phyloP scores from a whole-genome alignment of 495 filamentous ascomycete genomes.

The Podospora pseudocomata region DNA sequence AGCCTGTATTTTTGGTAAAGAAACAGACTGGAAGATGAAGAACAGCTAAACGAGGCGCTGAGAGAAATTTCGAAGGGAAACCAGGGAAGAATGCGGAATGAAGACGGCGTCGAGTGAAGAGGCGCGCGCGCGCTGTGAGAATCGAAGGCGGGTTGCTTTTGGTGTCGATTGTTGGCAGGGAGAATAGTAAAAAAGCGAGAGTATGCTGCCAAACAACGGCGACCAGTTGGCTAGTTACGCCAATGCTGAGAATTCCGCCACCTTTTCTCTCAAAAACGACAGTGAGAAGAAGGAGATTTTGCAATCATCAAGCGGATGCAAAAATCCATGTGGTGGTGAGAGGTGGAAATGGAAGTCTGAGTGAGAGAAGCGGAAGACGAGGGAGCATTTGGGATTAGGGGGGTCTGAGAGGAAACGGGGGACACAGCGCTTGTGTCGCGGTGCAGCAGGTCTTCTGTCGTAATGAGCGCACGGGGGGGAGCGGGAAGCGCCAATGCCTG shows the following conservation, averaged over 20 bases:
- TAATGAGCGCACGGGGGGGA: conserved; percentile 20
- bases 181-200: conserved; percentile 24
- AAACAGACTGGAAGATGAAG: background rate
- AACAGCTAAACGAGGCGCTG: conserved; percentile 11
- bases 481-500: background rate
- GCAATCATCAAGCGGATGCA: conserved; percentile 7
- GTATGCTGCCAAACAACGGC: conserved; percentile 25
- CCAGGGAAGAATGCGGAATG: background rate
- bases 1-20: background rate
- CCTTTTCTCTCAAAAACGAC: conserved; percentile 10
- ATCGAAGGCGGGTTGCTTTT: background rate
- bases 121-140: too few relatives aligned
- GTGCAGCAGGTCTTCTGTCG: conserved; percentile 6
- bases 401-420: background rate
- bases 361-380: conserved; percentile 8
- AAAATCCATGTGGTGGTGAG: conserved; percentile 14
- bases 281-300: conserved; percentile 7
- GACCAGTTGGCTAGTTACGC: conserved; percentile 7
- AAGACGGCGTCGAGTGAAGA: background rate
- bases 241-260: conserved; percentile 8
- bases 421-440: background rate
- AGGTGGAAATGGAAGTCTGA: background rate
- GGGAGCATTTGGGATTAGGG: conserved; percentile 7
- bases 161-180: conserved; percentile 3
- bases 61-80: conserved; percentile 2